These are phyloP conservation scores for Mentha longifolia DNA, from an alignment of 257 asterid genomes.

Conservation along the genomic window DNA sequence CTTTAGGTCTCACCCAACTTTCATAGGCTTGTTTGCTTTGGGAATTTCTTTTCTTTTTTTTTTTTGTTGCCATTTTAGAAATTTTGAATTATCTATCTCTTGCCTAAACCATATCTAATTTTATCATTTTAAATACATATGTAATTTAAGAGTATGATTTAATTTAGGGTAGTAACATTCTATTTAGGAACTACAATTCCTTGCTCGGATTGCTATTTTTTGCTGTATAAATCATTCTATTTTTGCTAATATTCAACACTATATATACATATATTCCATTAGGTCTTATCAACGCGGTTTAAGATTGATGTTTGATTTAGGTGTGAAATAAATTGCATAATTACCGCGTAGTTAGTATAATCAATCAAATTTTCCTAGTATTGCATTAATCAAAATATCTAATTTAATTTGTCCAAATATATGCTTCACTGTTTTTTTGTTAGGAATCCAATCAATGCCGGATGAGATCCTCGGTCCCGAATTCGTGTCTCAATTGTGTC, in stretches of 20 bases:
- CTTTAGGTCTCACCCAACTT: conserved; percentile 51
- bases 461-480: too few species aligned
- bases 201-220: conserved; percentile 3
- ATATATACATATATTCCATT: not conserved
- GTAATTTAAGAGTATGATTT: conserved; percentile 10
- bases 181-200: conserved; percentile 22
- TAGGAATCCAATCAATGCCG: not conserved
- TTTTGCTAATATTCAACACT: conserved; percentile 10
- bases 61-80: conserved; percentile 33
- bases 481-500: too few species aligned
- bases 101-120: conserved; percentile 37
- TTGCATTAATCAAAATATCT: not conserved
- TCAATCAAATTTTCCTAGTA: not conserved
- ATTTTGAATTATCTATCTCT: conserved; percentile 24
- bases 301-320: not conserved
- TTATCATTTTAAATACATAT: not conserved
- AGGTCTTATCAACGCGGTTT: not conserved
- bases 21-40: conserved; percentile 44
- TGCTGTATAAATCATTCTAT: not conserved
- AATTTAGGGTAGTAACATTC: conserved; percentile 30
- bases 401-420: not conserved
- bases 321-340: not conserved
- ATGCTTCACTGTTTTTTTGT: not conserved
- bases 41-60: conserved; percentile 28
- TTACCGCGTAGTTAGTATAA: not conserved